Base-by-base conservation (phyloP, 2,329 filamentous ascomycete genomes). In the Penicillium sp. region DNA sequence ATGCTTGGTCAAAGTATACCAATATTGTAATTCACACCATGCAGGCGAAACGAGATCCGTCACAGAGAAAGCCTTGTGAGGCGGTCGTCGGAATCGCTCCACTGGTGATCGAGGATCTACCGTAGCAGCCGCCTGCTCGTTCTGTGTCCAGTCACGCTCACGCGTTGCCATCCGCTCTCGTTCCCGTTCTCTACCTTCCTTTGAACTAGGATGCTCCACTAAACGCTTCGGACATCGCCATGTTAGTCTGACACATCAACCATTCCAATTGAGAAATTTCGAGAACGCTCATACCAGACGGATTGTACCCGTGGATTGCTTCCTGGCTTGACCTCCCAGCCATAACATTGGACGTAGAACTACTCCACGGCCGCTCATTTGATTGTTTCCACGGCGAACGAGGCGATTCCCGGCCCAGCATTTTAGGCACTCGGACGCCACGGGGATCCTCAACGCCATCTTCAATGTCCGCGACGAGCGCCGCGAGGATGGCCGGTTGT, bases 1-100 rank as follows among this genome's bases (percentile, higher is more conserved):
- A 65, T 87, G 84, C 49, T 84, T 85, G 3, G 86, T 89, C 49
- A 99, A 79, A 0, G 85, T 89, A 73, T 95, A 96, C 79, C 85
- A 91, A 65, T 96, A 95, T 70, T 97, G 92, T 53, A 97, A 72
- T 72, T 99, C 93, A 70, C 94, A 99, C 94, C 94, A 99, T 7
- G 92, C 87, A 2, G 92, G 92, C 1, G 90, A 88, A 0, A 92
- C 85, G 23, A 97, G 75, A 70, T 99, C 94, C 2, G 89, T 91
- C 1, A 97, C 94, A 0, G 89, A 90, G 7, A 97, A 80, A 0
- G 89, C 85, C 67, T 90, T 93, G 65, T 81, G 86, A 0, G 90
- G 90, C 51, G 82, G 85, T 1, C 84, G 85, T 34, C 92, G 86
- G 64, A 95, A 96, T 31, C 88, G 84, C 57, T 90, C 81, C 2